Percentiles rank a stretch among this genome's conserved stretches.
Conservation (phyloP, 2,329 filamentous ascomycete species). For the Ascosphaera acerosa region DNA sequence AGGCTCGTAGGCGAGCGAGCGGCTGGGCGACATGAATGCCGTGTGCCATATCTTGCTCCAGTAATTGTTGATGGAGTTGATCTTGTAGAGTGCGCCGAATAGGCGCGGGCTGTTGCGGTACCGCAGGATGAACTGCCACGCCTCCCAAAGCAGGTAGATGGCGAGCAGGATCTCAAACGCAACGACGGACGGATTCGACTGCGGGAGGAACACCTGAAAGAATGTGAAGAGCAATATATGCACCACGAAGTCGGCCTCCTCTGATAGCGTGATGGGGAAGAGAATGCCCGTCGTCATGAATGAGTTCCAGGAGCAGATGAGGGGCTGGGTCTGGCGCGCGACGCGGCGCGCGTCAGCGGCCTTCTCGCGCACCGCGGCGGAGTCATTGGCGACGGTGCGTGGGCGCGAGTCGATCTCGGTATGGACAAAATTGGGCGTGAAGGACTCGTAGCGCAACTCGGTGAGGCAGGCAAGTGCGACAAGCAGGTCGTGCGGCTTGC, state of each 20-base stretch:
- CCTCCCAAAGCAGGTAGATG: conserved; percentile 19
- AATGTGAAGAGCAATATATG: conserved; percentile 12
- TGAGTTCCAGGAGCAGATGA: too few relatives aligned
- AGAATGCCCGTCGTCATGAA: too few relatives aligned
- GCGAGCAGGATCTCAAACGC: conserved; percentile 16
- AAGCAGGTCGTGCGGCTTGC: conserved; percentile 9
- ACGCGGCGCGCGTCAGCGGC: too few relatives aligned
- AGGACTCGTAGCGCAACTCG: conserved; percentile 20
- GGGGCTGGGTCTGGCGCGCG: too few relatives aligned
- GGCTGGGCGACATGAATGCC: conserved; percentile 17
- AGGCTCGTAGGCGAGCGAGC: conserved; percentile 16
- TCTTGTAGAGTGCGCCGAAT: conserved; percentile 17
- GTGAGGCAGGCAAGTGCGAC: conserved; percentile 14
- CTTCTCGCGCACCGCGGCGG: too few relatives aligned
- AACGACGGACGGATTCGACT: conserved; percentile 12
- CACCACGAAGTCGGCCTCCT: conserved; percentile 13
- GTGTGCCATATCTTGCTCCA: conserved; percentile 22
- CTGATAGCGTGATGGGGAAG: conserved; percentile 11
- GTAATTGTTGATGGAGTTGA: conserved; percentile 14
- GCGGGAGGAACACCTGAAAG: conserved; percentile 14
- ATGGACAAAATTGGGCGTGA: conserved; percentile 17
- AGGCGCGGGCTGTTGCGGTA: conserved; percentile 16
- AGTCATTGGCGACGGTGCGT: too few relatives aligned
- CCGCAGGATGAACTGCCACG: conserved; percentile 13
- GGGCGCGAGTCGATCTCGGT: too few relatives aligned